phyloP scores from a whole-genome alignment of 108 stramenopile genomes.

The Fragilaria radians region DNA sequence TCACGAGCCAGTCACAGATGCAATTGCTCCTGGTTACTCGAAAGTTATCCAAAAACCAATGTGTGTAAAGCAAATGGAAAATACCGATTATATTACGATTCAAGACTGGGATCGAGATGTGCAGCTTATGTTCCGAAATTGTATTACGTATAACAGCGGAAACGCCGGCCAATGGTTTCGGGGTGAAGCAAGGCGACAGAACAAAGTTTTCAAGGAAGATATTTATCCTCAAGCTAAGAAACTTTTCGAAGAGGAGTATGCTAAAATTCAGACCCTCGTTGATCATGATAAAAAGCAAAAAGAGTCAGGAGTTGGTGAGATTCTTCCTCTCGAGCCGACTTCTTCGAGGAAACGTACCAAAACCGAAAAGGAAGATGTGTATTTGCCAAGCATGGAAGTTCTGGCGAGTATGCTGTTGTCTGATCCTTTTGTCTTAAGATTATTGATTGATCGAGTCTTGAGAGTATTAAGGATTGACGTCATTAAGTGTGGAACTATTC shows the following conservation, averaged over 20 bases:
- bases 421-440: slow-evolving; percentile 80
- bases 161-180: slow-evolving; percentile 75
- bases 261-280: slow-evolving; percentile 20
- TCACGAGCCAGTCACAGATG: slow-evolving; percentile 85
- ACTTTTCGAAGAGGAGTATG: slow-evolving; percentile 39
- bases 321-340: slow-evolving; percentile 40
- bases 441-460: slow-evolving; percentile 59
- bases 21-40: slow-evolving; percentile 78
- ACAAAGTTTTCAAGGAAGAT: slow-evolving; percentile 64
- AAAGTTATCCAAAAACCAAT: slow-evolving; percentile 73
- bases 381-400: slow-evolving; percentile 65
- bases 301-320: slow-evolving; percentile 14
- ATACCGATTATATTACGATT: slow-evolving; percentile 45
- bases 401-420: slow-evolving; percentile 76
- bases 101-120: slow-evolving; percentile 72
- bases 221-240: slow-evolving; percentile 57
- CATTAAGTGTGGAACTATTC: slow-evolving; percentile 36
- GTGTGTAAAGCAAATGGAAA: slow-evolving; percentile 73
- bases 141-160: slow-evolving; percentile 76
- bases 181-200: slow-evolving; percentile 69
- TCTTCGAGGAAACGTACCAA: slow-evolving; percentile 44
- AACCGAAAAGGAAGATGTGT: slow-evolving; percentile 27
- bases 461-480: slow-evolving; percentile 55
- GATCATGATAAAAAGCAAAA: slow-evolving; percentile 12
- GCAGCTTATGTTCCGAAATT: slow-evolving; percentile 80